Evolutionary conservation across 2,329 filamentous ascomycete species (phyloP).

Genomic region (Claviceps arundinis): DNA sequence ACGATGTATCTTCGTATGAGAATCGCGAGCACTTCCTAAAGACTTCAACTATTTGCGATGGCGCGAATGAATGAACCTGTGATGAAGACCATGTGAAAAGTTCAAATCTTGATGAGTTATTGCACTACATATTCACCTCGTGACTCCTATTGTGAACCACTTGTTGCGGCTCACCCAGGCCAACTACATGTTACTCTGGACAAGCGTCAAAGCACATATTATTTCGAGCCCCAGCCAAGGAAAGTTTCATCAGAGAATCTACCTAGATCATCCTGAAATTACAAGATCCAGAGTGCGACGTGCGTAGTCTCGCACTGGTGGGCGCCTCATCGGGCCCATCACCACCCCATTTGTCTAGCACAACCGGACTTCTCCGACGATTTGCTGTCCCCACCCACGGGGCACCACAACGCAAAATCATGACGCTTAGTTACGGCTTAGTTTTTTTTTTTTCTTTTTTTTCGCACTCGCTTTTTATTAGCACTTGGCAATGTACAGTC

Average conservation of each 20-base stretch:
- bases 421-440: background rate
- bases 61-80: no score
- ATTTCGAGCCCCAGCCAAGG: background rate
- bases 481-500: slow-evolving; percentile 24
- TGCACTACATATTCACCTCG: no score
- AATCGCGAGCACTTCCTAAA: no score
- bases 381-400: background rate
- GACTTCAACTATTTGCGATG: no score
- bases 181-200: no score
- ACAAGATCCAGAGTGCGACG: background rate
- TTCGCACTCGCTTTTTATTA: slow-evolving; percentile 5
- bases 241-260: no score
- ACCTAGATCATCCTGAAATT: background rate
- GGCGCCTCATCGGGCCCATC: background rate
- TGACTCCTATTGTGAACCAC: no score
- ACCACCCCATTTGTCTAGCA: background rate
- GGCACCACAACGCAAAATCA: background rate
- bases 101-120: background rate
- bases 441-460: background rate
- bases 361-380: background rate
- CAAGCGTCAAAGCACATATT: background rate
- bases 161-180: no score
- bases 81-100: no score
- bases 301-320: background rate
- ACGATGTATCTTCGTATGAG: no score